Evolutionary conservation across 495 filamentous ascomycete genomes (phyloP), one percentile per base, ranked within the genome.

Genomic region (Penicillium salamii): DNA sequence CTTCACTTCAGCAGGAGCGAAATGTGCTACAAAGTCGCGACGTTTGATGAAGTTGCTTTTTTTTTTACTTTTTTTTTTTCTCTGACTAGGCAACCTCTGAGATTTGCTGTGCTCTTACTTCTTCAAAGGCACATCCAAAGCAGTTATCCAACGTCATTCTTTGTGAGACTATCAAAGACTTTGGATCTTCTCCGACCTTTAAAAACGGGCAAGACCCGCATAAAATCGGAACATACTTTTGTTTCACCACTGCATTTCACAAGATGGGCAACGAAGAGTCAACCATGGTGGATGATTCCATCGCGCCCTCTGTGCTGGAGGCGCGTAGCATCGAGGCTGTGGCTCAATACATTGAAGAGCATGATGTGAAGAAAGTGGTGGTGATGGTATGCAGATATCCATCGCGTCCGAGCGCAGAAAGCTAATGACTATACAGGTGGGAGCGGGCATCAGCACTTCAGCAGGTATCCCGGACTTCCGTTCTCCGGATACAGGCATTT

Each of bases 401-500:
- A 13, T 37, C 23, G 21, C 15, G 8, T 38, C 17, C 11, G 11
- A 15, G 13, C 6, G 13, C 15, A 21, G 14, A 21, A 18, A 49
- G 34, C 36, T 32, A 46, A 32, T 32, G 19, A 33, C 29, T 47
- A 33, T 24, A 17, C 31, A 75, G 74, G 75, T 74, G 3, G 75
- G 77, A 35, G 77, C 76, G 20, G 76, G 77, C 18, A 76, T 80
- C 35, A 90, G 87, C 28, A 92, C 89, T 14, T 88, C 86, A 19
- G 82, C 91, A n/a, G 89, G 89, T 31, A 92, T 95, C 43, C 90
- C 90, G 40, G 90, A 95, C 59, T 95, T 95, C 55, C 80, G 90
- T 42, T 91, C 88, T 2, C 88, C 89, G 59, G 88, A 87, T 53
- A 91, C 80, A 0, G 90, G 90, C 13, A 78, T 95, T 43, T 98